Evolutionary conservation across 176 grass and related monocot genomes (phyloP), one percentile per base, ranked within the genome.

Genomic region (Eragrostis curvula): DNA sequence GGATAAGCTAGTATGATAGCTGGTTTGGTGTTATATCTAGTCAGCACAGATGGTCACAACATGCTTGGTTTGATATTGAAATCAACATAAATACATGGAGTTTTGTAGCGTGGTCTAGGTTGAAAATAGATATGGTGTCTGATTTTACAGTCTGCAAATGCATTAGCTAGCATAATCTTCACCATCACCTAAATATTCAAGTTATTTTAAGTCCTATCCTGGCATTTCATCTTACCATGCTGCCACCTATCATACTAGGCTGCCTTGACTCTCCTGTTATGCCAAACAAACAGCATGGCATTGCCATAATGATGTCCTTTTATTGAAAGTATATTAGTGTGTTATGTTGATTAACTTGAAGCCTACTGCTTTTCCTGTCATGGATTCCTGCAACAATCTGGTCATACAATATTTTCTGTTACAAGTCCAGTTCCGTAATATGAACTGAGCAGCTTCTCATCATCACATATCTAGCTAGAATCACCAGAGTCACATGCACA

Each of bases 291-390:
- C 59, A 49, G 47, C n/a, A 29, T 68, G 6, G 1, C 13, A 24
- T 69, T 3, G 12, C 25, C 43, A 68, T 9, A 1, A 10, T 36
- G 5, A 61, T 62, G 6, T 44, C 20, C 58, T 68, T 59, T 18
- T 48, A 39, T 74, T 47, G 0, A 11, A 78, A 29, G 10, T 21
- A 71, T 14, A 64, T 16, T 73, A 56, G 42, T 57, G 25, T 28
- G 12, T 76, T 87, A 7, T 58, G 44, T 70, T 63, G 20, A 21
- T 78, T 46, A 88, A n/a, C 36, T 70, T 29, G 44, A 77, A 87
- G 47, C 55, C 30, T 78, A 72, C 27, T 64, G 18, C 7, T 73
- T 43, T 16, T 75, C 43, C 9, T 14, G 8, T 14, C 50, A 62
- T 85, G 59, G 56, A 81, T 40, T 40, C 49, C 21, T 47, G 12